Conservation (phyloP, 179 eudicot genomes). For the Beta macrorhiza region DNA sequence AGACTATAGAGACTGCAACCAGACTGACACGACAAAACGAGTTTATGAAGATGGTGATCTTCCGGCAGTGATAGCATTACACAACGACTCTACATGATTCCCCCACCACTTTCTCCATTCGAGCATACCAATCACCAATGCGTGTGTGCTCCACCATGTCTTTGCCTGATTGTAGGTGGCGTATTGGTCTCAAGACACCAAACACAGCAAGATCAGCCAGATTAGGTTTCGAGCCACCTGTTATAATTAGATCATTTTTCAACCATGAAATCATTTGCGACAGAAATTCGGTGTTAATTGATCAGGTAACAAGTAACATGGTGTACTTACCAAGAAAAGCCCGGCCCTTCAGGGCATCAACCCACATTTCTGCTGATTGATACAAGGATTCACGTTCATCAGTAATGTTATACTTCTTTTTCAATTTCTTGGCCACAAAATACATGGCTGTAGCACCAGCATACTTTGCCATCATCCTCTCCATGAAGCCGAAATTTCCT, state of each 20-base stretch:
- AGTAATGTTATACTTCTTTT: conserved; percentile 79
- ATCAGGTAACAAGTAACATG: not conserved
- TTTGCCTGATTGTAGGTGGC: conserved; percentile 77
- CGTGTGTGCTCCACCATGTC: conserved; percentile 90
- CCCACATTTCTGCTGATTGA: conserved; percentile 96
- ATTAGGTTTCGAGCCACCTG: conserved; percentile 84
- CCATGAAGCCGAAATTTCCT: conserved; percentile 89
- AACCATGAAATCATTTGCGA: not conserved
- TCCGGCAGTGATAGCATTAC: conserved; percentile 10
- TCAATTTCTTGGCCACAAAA: conserved; percentile 83
- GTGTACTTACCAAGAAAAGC: conserved; percentile 67
- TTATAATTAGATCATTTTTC: not conserved
- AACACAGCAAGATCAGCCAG: conserved; percentile 89
- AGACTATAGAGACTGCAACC: not conserved
- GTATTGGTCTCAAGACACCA: conserved; percentile 92
- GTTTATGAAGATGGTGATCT: not conserved
- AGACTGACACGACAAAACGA: not conserved
- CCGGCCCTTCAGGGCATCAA: conserved; percentile 75
- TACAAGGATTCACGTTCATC: conserved; percentile 85
- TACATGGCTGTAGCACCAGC: conserved; percentile 96
- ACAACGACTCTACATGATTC: conserved; percentile 52
- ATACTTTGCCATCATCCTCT: conserved; percentile 73
- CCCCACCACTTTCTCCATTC: conserved; percentile 75
- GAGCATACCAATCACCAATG: conserved; percentile 82
- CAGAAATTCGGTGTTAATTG: not conserved